Percentiles rank a stretch among this genome's conserved stretches.
Evolutionary conservation across 2,329 filamentous ascomycete genomes (phyloP).

Genomic region (Triangularia verruculosa): DNA sequence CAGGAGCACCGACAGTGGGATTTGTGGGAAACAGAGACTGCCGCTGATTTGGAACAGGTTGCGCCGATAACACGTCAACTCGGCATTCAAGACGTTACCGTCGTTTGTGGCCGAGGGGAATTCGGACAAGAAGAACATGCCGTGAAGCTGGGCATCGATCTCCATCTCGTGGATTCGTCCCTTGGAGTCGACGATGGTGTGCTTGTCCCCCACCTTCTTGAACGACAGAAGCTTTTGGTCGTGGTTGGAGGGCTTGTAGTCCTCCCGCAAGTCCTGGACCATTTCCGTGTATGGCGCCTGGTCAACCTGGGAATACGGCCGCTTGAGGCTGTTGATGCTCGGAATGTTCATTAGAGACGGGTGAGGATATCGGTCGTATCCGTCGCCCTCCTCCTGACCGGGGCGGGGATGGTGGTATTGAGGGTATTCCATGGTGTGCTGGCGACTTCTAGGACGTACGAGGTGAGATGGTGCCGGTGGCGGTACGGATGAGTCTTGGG

Average conservation of each 20-base stretch:
- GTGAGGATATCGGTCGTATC: constrained; percentile 53
- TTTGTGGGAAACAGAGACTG: constrained; percentile 36
- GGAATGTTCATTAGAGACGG: constrained; percentile 42
- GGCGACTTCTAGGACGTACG: constrained; percentile 49
- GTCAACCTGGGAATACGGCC: constrained; percentile 55
- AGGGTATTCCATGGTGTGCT: constrained; percentile 44
- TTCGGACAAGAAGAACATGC: constrained; percentile 86
- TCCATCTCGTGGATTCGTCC: constrained; percentile 61
- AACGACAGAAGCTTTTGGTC: constrained; percentile 61
- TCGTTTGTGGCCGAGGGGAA: constrained; percentile 64
- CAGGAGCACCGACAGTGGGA: constrained; percentile 74
- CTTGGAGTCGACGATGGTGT: constrained; percentile 58
- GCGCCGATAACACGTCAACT: constrained; percentile 91
- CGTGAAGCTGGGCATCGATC: constrained; percentile 71
- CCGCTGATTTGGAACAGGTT: constrained; percentile 97
- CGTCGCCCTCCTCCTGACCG: constrained; percentile 51
- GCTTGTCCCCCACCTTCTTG: constrained; percentile 55
- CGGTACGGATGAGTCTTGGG: constrained; percentile 49
- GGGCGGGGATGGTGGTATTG: constrained; percentile 54
- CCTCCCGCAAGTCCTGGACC: constrained; percentile 58
- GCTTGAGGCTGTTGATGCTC: constrained; percentile 55
- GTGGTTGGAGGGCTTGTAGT: constrained; percentile 57
- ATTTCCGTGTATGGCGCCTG: constrained; percentile 56
- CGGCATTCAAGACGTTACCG: constrained; percentile 62
- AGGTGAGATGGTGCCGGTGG: constrained; percentile 47